These are phyloP conservation scores for Fusarium papillatum DNA, from an alignment of 2,329 filamentous ascomycete genomes.

Conservation along the genomic window DNA sequence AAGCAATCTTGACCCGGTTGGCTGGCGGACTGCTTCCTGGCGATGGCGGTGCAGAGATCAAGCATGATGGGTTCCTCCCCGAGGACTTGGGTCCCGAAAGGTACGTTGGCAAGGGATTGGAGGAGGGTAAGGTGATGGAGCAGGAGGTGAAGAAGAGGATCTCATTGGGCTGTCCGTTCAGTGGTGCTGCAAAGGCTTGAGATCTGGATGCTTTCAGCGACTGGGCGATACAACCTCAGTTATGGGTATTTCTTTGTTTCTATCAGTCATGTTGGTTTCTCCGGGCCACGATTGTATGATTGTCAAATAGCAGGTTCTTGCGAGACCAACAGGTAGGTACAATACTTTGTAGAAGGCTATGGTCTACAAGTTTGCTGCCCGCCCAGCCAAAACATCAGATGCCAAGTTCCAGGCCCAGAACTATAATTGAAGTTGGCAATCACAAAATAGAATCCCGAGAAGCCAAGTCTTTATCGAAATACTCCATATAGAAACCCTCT, in stretches of 20 bases:
- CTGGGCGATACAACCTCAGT: neutral
- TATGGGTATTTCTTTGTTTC: neutral
- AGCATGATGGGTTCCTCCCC: constrained; percentile 66
- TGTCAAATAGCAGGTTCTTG: neutral
- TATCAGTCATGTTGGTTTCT: neutral
- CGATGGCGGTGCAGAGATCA: constrained; percentile 51
- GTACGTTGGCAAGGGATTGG: constrained; percentile 65
- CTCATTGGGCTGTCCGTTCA: constrained; percentile 61
- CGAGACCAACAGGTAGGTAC: neutral
- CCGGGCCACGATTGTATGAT: neutral
- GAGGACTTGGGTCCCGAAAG: constrained; percentile 73
- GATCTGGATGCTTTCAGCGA: neutral
- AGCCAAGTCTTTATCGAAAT: no score
- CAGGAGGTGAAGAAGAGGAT: constrained; percentile 48
- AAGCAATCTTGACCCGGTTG: constrained; percentile 61
- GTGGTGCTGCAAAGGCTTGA: constrained; percentile 1
- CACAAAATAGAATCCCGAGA: neutral
- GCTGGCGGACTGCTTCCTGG: constrained; percentile 62
- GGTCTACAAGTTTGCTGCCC: neutral
- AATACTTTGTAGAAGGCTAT: neutral
- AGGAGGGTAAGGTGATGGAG: constrained; percentile 51
- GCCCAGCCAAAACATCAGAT: neutral
- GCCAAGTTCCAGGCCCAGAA: neutral
- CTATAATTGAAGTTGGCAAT: neutral
- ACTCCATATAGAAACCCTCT: neutral